A percentile compares a stretch with the other conserved stretches of the same genome.
Conservation (phyloP, 805 yeast genomes). For the Candida rishiriensis region DNA sequence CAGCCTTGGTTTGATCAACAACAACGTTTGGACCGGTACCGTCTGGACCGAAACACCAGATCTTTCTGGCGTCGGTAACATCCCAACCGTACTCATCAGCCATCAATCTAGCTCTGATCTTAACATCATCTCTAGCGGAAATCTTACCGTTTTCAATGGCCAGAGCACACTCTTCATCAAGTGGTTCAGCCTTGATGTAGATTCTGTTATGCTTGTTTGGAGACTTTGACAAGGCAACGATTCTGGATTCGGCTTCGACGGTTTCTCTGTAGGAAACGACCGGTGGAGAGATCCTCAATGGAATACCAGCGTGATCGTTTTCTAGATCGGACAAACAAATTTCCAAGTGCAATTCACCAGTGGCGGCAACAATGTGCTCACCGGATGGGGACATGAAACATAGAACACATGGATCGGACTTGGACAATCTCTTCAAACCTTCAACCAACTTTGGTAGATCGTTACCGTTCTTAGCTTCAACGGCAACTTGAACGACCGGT, state of each 20-base stretch:
- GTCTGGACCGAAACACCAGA: conserved; percentile 99
- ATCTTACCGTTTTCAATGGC: conserved; percentile 94
- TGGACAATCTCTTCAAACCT: conserved; percentile 99
- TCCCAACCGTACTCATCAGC: conserved; percentile 99
- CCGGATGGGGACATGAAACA: conserved; percentile 86
- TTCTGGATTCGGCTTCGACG: conserved; percentile 88
- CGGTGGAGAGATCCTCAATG: conserved; percentile 96
- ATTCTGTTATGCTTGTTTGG: conserved; percentile 99
- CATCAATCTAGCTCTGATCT: conserved; percentile 97
- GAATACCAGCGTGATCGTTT: conserved; percentile 99
- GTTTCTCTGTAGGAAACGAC: conserved; percentile 99
- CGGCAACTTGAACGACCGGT: conserved; percentile 99
- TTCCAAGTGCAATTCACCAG: conserved; percentile 99
- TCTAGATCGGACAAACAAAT: conserved; percentile 94
- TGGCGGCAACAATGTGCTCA: conserved; percentile 99
- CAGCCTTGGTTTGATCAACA: conserved; percentile 99
- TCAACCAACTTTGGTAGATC: conserved; percentile 99
- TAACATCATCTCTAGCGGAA: conserved; percentile 95
- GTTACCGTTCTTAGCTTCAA: conserved; percentile 98
- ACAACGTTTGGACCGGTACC: conserved; percentile 98
- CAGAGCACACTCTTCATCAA: conserved; percentile 84
- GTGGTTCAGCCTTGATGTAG: conserved; percentile 95
- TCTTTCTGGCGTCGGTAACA: conserved; percentile 99
- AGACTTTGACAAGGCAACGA: conserved; percentile 96
- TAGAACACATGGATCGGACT: conserved; percentile 98